Evolutionary conservation across 2,329 filamentous ascomycete genomes (phyloP).

Genomic region (Neofusicoccum sp.): DNA sequence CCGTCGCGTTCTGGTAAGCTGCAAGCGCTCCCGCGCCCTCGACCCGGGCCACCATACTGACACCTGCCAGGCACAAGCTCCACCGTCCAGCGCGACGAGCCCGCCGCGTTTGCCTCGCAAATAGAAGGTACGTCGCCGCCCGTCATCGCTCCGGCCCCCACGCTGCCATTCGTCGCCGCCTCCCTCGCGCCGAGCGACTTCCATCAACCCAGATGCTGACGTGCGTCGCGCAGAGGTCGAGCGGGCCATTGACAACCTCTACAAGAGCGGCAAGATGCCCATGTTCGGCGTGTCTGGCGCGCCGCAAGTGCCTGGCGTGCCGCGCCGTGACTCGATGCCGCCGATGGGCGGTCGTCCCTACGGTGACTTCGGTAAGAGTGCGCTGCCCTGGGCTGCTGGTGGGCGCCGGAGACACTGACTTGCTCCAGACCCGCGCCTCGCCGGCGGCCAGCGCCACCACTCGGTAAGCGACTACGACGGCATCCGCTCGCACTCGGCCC

Average conservation of each 20-base stretch:
- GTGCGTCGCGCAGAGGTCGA: slow-evolving; percentile 75
- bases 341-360: slow-evolving; percentile 60
- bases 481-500: slow-evolving; percentile 70
- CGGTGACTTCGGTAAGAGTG: slow-evolving; percentile 26
- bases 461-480: slow-evolving; percentile 83
- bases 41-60: slow-evolving; percentile 29
- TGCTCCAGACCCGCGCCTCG: slow-evolving; percentile 69
- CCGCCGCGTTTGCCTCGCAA: slow-evolving; percentile 79
- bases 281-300: slow-evolving; percentile 32
- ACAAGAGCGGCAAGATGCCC: slow-evolving; percentile 83
- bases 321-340: slow-evolving; percentile 79
- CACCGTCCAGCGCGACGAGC: slow-evolving; percentile 67
- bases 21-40: slow-evolving; percentile 23
- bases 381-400: slow-evolving; percentile 12
- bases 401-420: slow-evolving; percentile 21
- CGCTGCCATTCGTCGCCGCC: neutral
- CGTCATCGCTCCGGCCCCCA: neutral
- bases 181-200: neutral
- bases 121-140: slow-evolving; percentile 74
- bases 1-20: slow-evolving; percentile 71
- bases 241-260: slow-evolving; percentile 89
- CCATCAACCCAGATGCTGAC: neutral
- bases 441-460: slow-evolving; percentile 72
- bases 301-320: slow-evolving; percentile 11
- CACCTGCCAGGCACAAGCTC: slow-evolving; percentile 68